Percentiles rank a stretch among this genome's conserved stretches.
phyloP scores from a whole-genome alignment of 805 yeast species.

The Diddensiella caesifluorescens region DNA sequence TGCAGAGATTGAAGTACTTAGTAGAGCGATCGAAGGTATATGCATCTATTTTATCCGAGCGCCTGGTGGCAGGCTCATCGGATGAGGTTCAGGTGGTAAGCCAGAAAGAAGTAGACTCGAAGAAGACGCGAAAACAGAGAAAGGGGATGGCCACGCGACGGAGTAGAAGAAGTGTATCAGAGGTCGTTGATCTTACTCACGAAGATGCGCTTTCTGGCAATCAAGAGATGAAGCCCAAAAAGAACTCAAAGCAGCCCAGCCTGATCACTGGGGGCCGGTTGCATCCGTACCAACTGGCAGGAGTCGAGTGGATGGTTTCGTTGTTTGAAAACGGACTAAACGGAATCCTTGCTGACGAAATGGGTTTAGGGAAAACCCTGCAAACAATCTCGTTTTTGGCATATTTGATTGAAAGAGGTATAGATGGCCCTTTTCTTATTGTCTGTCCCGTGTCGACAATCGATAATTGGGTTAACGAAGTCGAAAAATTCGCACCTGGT shows the following conservation, averaged over 20 bases:
- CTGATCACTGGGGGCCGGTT: constrained; percentile 52
- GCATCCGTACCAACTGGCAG: constrained; percentile 83
- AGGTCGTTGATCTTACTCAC: neutral
- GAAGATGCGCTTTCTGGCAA: constrained; percentile 12
- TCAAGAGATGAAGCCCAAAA: neutral
- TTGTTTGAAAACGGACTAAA: constrained; percentile 89
- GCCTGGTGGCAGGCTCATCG: constrained; percentile 36
- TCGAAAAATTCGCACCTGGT: constrained; percentile 59
- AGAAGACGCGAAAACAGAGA: neutral
- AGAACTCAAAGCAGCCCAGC: constrained; percentile 44
- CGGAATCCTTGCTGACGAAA: constrained; percentile 94
- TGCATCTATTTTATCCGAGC: constrained; percentile 79
- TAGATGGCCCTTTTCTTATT: constrained; percentile 79
- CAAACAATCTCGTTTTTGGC: constrained; percentile 85
- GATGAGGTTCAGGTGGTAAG: constrained; percentile 2
- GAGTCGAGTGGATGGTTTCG: constrained; percentile 85
- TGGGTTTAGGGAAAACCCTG: constrained; percentile 94
- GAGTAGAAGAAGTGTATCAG: constrained; percentile 2
- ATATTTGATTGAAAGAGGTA: constrained; percentile 63
- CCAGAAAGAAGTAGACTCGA: constrained; percentile 12
- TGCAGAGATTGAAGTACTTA: constrained; percentile 61
- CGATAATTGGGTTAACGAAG: constrained; percentile 77
- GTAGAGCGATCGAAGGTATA: constrained; percentile 86
- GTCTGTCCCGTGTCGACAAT: constrained; percentile 94
- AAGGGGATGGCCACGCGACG: neutral